phyloP scores from a whole-genome alignment of 108 stramenopile genomes.

The Bacterosira constricta region DNA sequence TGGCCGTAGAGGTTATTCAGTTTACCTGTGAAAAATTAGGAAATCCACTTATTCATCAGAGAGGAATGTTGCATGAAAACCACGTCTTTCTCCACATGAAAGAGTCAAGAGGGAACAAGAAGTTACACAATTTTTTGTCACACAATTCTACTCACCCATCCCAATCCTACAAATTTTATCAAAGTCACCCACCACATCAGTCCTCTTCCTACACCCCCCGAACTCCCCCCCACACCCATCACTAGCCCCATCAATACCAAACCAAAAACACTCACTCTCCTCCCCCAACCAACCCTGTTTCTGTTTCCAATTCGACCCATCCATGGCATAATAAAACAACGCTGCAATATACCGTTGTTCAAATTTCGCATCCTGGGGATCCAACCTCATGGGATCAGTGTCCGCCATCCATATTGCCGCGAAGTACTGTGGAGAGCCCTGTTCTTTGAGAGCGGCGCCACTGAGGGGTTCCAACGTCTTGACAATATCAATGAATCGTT shows the following conservation, averaged over 20 bases:
- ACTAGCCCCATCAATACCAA: slow-evolving; percentile 29
- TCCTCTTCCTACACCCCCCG: slow-evolving; percentile 28
- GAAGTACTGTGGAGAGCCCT: slow-evolving; percentile 38
- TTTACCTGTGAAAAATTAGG: not conserved
- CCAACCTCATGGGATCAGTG: slow-evolving; percentile 18
- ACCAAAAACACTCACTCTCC: slow-evolving; percentile 34
- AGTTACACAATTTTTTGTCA: no score
- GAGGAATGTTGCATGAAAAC: no score
- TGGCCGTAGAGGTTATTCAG: slow-evolving; percentile 32
- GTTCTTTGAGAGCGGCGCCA: slow-evolving; percentile 15
- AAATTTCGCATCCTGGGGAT: slow-evolving; percentile 39
- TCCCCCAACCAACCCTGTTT: slow-evolving; percentile 26
- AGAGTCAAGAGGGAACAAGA: no score
- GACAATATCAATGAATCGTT: slow-evolving; percentile 22
- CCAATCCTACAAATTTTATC: slow-evolving; percentile 39
- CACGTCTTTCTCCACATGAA: no score
- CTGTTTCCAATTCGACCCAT: slow-evolving; percentile 39
- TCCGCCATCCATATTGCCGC: slow-evolving; percentile 57
- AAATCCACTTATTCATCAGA: not conserved
- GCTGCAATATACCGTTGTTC: slow-evolving; percentile 53
- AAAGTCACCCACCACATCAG: slow-evolving; percentile 27
- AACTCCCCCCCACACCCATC: slow-evolving; percentile 18
- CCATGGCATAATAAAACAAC: slow-evolving; percentile 56
- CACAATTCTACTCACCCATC: slow-evolving; percentile 3
- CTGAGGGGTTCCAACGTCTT: slow-evolving; percentile 8